A percentile compares a stretch with the other conserved stretches of the same genome.
Conservation (phyloP, 1,284 basidiomycete species). For the Fistulinella cinereoalba region DNA sequence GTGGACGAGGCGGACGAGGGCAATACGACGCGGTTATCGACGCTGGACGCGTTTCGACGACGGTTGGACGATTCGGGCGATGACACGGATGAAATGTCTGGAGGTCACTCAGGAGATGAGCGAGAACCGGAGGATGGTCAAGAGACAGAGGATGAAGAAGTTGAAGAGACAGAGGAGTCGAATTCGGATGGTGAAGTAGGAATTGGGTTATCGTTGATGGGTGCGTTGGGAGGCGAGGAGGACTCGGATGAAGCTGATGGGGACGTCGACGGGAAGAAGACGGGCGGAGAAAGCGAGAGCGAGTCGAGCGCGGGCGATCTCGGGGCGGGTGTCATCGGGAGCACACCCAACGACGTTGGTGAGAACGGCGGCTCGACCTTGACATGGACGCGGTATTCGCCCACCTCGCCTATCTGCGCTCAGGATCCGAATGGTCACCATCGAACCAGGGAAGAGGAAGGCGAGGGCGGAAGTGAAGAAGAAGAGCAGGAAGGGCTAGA, state of each 20-base stretch:
- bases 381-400: conserved; percentile 31
- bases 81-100: conserved; percentile 15
- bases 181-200: conserved; percentile 58
- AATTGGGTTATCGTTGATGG: conserved; percentile 65
- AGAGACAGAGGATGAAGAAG: conserved; percentile 14
- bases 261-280: conserved; percentile 28
- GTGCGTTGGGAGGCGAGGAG: conserved; percentile 42
- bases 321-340: conserved; percentile 4
- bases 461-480: conserved; percentile 10
- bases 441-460: conserved; percentile 9
- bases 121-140: background rate
- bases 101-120: background rate
- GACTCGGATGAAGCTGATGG: conserved; percentile 26
- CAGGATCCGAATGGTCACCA: conserved; percentile 1
- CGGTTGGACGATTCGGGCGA: conserved; percentile 15
- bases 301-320: background rate
- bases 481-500: conserved; percentile 30
- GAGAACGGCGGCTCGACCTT: conserved; percentile 9
- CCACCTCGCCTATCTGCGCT: conserved; percentile 19
- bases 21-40: conserved; percentile 22
- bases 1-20: conserved; percentile 16
- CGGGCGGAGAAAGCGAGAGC: conserved; percentile 12
- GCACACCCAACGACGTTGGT: background rate
- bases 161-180: no score
- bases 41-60: conserved; percentile 27